Conservation (phyloP, 129 eudicot genomes). For the Pittosporum tobira region DNA sequence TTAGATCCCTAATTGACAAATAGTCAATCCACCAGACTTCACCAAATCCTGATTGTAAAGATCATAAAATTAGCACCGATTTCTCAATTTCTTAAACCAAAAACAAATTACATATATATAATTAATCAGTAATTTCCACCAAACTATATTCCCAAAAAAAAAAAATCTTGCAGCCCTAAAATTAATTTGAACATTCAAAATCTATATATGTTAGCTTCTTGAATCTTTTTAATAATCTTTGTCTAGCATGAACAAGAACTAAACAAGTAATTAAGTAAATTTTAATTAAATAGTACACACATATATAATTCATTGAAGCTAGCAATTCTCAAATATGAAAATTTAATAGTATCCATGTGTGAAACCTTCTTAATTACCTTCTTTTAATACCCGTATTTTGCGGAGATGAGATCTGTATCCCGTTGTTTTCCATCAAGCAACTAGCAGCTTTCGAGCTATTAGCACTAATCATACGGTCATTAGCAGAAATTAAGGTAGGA, state of each 20-base stretch:
- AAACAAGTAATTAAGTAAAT: constrained; percentile 21
- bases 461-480: constrained; percentile 20
- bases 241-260: background rate
- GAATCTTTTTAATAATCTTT: background rate
- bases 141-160: background rate
- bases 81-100: too few relatives aligned
- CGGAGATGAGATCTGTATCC: constrained; percentile 85
- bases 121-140: background rate
- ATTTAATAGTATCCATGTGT: constrained; percentile 5
- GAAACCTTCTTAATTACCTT: constrained; percentile 52
- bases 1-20: too few relatives aligned
- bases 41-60: too few relatives aligned
- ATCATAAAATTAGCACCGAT: too few relatives aligned
- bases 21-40: too few relatives aligned
- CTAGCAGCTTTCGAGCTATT: constrained; percentile 28
- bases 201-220: background rate
- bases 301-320: constrained; percentile 17
- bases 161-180: background rate
- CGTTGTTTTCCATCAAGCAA: constrained; percentile 39
- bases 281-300: constrained; percentile 16
- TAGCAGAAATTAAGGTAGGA: constrained; percentile 2
- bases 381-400: constrained; percentile 88
- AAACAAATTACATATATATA: too few relatives aligned
- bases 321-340: constrained; percentile 28
- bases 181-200: background rate